Conservation (phyloP, 2,329 filamentous ascomycete species). For the Dothiorella sarmentorum region DNA sequence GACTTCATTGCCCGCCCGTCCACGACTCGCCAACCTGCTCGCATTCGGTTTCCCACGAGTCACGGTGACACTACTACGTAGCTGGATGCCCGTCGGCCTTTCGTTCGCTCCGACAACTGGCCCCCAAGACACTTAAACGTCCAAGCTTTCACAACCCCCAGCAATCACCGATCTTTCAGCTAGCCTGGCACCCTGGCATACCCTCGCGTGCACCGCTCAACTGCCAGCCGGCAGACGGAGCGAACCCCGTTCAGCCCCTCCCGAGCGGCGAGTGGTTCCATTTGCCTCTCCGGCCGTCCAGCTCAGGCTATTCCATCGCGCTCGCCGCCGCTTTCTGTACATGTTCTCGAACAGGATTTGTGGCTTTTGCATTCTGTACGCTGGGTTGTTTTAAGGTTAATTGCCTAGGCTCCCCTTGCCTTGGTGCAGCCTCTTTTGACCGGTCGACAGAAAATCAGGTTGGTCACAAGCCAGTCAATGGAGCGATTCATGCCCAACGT, state of each 20-base stretch:
- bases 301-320: background rate
- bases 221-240: background rate
- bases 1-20: background rate
- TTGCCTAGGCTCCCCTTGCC: background rate
- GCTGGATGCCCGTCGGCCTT: background rate
- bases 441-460: no score
- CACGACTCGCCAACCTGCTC: background rate
- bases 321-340: background rate
- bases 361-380: background rate
- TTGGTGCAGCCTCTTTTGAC: background rate
- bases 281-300: background rate
- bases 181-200: background rate
- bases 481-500: background rate
- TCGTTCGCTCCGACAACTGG: background rate
- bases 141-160: no score
- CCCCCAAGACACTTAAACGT: background rate
- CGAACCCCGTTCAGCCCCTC: slow-evolving; percentile 5
- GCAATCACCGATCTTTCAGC: no score
- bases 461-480: background rate
- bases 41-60: slow-evolving; percentile 12
- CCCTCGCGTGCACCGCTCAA: background rate
- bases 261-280: background rate
- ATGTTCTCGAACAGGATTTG: background rate
- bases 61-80: background rate
- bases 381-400: background rate